Evolutionary conservation across 305 asterid genomes (phyloP), one percentile per base, ranked within the genome.

Genomic region (Euphrasia arctica): DNA sequence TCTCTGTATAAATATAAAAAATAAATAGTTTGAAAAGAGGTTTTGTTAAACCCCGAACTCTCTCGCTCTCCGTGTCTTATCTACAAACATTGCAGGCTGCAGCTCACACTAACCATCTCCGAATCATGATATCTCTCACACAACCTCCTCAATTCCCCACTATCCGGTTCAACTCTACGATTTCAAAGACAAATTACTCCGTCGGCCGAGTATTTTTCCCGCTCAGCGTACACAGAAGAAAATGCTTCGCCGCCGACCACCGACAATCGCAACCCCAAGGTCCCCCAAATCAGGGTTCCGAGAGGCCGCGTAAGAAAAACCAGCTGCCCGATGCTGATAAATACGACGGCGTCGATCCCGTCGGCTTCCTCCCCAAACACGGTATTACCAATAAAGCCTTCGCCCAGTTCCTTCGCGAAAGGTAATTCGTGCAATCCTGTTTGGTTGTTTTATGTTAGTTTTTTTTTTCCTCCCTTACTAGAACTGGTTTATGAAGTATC

Each of bases 351-450:
- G 65, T 80, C 31, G 90, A 92, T 70, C 96, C 98, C 2, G 97
- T 86, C 54, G 96, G 97, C 27, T 92, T 92, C 75, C 89, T 92
- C 58, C 34, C 79, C 65, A 87, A 80, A 71, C 77, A 82, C 63
- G 98, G 82, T 8, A 87, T 89, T 75, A 62, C 83, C 8, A 76
- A 81, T 70, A 92, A 84, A 80, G 87, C 73, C 15, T 85, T 92
- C 13, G 85, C 95, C 29, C 92, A 83, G 75, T 92, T 85, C 69
- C 91, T 92, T 51, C 96, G 98, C 8, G 97, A 92, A 67, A 87
- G 98, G 98, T 91, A 52, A 77, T 51, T 7, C 8, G 12, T 60
- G 63, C 50, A 12, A 5, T 64, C 56, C 5, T 7, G 27, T 57
- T 25, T 29, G 9, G 71, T 18, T 9, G 9, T 66, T 42, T 45